A percentile compares a stretch with the other conserved stretches of the same genome.
Evolutionary conservation across 2,329 filamentous ascomycete species (phyloP).

Genomic region (Botrytis pseudocinerea): DNA sequence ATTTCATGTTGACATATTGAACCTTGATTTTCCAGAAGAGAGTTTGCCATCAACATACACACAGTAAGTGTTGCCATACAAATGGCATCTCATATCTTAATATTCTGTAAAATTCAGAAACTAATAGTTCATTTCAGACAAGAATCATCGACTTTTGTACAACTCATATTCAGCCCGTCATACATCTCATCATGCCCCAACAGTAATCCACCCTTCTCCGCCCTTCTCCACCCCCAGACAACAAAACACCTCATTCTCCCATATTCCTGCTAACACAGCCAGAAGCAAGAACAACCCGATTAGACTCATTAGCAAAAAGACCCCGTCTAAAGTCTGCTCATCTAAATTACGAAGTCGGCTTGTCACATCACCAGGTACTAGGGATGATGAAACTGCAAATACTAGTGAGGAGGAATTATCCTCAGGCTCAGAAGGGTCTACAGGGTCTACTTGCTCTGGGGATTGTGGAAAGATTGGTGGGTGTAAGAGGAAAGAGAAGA

Average conservation of each 20-base stretch:
- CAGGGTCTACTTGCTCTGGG: background rate
- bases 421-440: too few relatives aligned
- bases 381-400: background rate
- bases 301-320: background rate
- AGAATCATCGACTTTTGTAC: background rate
- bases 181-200: background rate
- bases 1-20: background rate
- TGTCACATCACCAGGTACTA: background rate
- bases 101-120: rapidly evolving
- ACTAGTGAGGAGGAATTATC: too few relatives aligned
- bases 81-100: rapidly evolving
- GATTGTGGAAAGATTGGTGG: background rate
- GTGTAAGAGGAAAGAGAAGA: background rate
- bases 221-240: too few relatives aligned
- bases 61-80: background rate
- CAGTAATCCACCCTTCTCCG: background rate
- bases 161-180: too few relatives aligned
- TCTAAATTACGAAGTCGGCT: background rate
- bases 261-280: background rate
- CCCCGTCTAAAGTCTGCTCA: background rate
- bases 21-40: background rate
- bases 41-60: background rate
- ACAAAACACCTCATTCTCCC: background rate
- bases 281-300: background rate
- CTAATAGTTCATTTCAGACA: background rate